Base-by-base conservation (phyloP, 345 rosid species). In the Eucalyptus virginea region DNA sequence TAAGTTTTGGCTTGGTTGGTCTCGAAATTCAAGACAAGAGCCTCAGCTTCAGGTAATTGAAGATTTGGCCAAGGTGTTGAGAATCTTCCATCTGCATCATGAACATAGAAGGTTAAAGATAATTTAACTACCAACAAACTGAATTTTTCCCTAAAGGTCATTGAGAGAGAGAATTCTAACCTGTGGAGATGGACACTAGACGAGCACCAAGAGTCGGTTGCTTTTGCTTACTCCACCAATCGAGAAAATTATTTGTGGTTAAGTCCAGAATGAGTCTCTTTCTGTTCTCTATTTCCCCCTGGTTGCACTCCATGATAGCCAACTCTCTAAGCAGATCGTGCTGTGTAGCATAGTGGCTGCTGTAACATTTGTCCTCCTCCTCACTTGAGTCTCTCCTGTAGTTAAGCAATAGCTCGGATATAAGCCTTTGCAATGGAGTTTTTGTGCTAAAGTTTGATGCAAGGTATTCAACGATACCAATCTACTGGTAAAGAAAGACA, bases 291-390 rank as follows among this genome's bases (percentile, higher is more conserved):
- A 24, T 24, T n/a, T 81, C 56, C 45, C 89, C 93, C 17, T 67
- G 86, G 24, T 12, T 87, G 88, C 94, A 90, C 86, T 87, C 89
- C 87, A 89, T 54, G 88, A 91, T 88, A 86, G 92, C 92, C 37
- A 93, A 88, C 87, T 96, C 93, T 89, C 95, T 93, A 4, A 91
- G 92, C 83, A 92, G 91, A 88, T 90, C 93, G 50, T 94, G 96
- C 67, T 94, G 96, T 60, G 47, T 93, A 52, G 92, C 92, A 88
- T 92, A 93, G 37, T 91, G 91, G 86, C 91, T 89, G 10, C 90
- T 90, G 87, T 90, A 93, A 88, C 49, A 89, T 49, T 90, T 89
- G 56, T 92, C 94, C 30, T 34, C 86, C 4, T 91, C 93, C 6
- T 56, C 62, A 87, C 47, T 87, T 62, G 83, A 88, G 90, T 89